Evolutionary conservation across 2,329 filamentous ascomycete species (phyloP), one percentile per base, ranked within the genome.

Genomic region (Arthroderma sp.): DNA sequence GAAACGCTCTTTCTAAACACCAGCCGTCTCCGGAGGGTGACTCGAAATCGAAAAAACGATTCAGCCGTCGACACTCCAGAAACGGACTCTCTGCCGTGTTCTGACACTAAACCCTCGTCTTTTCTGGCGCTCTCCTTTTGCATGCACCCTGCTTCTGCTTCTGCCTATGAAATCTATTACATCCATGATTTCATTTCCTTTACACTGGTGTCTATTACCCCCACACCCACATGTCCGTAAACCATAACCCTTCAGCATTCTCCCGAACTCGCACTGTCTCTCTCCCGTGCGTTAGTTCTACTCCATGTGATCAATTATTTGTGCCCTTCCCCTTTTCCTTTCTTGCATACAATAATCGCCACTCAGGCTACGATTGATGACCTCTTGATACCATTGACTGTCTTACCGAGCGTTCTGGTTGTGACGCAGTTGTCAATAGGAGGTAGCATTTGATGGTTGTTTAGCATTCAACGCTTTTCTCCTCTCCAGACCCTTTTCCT

Each of bases 11-110:
- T 23, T 67, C 72, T 55, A 77, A 77, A 59, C 70, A 72, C 54
- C 69, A 71, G 56, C 62, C 64, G 9, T 31, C 64, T 25, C 44
- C 28, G 19, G 73, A 71, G 54, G 35, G 21, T 4, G 78, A 81
- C 62, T 70, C 72, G 52, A 82, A 81, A 67, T 79, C 79, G 53
- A 76, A 78, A 63, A 83, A 83, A 67, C 73, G 81, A 53, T 97
- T 96, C 73, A 95, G 90, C 74, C 93, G 93, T 73, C 80, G 91
- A 64, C 89, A 95, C 73, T 94, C 88, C 15, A 95, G 94, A 74
- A 95, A 89, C 70, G 91, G 91, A n/a, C 80, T 95, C 53, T 89
- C 89, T 28, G 87, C 91, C 53, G 87, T 88, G 54, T 95, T 96
- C 68, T 95, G 71, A 71, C 61, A 17, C 44, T 28, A 33, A 17